Evolutionary conservation across 2,329 filamentous ascomycete genomes (phyloP), one percentile per base, ranked within the genome.

Genomic region (Ascochyta rabiei): DNA sequence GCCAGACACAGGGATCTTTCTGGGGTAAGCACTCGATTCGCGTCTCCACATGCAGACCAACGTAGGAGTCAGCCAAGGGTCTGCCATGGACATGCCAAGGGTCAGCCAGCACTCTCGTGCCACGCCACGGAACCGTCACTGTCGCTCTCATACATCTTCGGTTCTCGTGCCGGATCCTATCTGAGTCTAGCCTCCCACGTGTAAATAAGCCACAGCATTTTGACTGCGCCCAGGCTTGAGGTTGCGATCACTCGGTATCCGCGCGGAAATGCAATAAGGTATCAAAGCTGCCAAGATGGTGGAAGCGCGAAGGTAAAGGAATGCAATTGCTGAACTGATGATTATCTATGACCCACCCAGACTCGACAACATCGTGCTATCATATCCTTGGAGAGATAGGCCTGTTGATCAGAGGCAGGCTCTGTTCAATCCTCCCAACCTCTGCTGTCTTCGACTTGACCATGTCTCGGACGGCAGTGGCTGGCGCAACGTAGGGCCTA

Each of bases 371-470:
- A 28, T 41, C 10, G 19, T 45, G 18, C 23, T 18, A 38, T 51
- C 49, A 50, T 31, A 52, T 53, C 47, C 50, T 53, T 15, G 49
- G 44, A 21, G 47, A 53, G 39, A 53, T 51, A 38, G 41, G 37
- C 38, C 33, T 52, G 18, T 37, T 43, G 19, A 55, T 40, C 13
- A 55, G 43, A n/a, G 60, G 59, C 26, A 65, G 39, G 46, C 53
- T 55, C 43, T 59, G 46, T 35, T 66, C 63, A 13, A 66, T 63
- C 30, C 46, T 48, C 7, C 56, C 62, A n/a, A 67, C 51, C 42
- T 64, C 63, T 10, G 57, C 62, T 56, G 57, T 67, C 9, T 39
- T 53, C 15, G 49, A 45, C 42, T 53, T 56, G 34, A 62, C 58
- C 23, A 43, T 48, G 34, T 60, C 56, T 43, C 56, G 60, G 19